Evolutionary conservation across 2,329 filamentous ascomycete species (phyloP).

Genomic region (Aureobasidium musti): DNA sequence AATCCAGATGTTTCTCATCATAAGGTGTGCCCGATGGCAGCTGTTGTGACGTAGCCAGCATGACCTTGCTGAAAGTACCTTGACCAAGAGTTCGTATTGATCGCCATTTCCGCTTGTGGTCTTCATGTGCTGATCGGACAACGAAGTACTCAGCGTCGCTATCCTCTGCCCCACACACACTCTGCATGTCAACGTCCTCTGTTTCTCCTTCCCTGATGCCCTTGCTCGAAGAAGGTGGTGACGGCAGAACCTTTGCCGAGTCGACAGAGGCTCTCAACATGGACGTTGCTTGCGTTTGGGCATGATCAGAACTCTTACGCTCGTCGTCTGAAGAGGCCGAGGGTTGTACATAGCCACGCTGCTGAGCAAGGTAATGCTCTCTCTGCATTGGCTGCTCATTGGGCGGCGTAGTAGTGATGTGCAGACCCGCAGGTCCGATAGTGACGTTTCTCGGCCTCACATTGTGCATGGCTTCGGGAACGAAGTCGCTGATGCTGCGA

Average conservation of each 20-base stretch:
- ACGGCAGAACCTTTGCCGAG: slow-evolving; percentile 56
- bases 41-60: slow-evolving; percentile 81
- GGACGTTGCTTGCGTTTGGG: slow-evolving; percentile 47
- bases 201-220: slow-evolving; percentile 59
- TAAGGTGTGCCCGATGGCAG: slow-evolving; percentile 45
- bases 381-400: slow-evolving; percentile 63
- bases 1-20: slow-evolving; percentile 57
- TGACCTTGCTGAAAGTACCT: slow-evolving; percentile 93
- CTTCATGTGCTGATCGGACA: slow-evolving; percentile 62
- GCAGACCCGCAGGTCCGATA: slow-evolving; percentile 58
- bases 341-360: slow-evolving; percentile 68
- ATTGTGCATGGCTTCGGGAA: slow-evolving; percentile 68
- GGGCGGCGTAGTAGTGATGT: slow-evolving; percentile 53
- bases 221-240: slow-evolving; percentile 75
- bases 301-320: slow-evolving; percentile 45
- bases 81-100: slow-evolving; percentile 80
- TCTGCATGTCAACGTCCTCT: slow-evolving; percentile 46
- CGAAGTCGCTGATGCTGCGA: slow-evolving; percentile 86
- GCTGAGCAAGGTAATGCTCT: slow-evolving; percentile 77
- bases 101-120: slow-evolving; percentile 73
- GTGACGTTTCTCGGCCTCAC: slow-evolving; percentile 70
- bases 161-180: slow-evolving; percentile 38
- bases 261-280: slow-evolving; percentile 31
- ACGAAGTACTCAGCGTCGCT: slow-evolving; percentile 49
- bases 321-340: slow-evolving; percentile 18